Percentiles rank a stretch among this genome's conserved stretches.
These are phyloP conservation scores for Elasticomyces elasticus DNA, from an alignment of 495 filamentous ascomycete species.

Conservation along the genomic window DNA sequence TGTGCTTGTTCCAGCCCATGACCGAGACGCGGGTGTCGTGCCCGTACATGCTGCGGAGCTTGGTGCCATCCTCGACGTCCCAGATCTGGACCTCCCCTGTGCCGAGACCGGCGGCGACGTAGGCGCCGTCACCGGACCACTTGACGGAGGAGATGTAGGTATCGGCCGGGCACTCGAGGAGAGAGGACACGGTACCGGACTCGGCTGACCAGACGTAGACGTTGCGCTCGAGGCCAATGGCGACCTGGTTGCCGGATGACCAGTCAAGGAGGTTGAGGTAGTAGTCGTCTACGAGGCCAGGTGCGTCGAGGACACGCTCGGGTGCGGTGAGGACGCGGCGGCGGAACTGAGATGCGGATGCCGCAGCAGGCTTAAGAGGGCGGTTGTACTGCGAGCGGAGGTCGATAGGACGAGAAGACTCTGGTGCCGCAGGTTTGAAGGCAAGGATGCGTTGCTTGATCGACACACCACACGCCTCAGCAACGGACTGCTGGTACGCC, in stretches of 20 bases:
- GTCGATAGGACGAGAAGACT: conserved; percentile 96
- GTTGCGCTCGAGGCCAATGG: conserved; percentile 90
- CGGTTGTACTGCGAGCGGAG: conserved; percentile 96
- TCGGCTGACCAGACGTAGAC: conserved; percentile 99
- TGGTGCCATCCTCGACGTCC: conserved; percentile 91
- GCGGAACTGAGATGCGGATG: conserved; percentile 68
- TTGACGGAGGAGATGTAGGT: conserved; percentile 97
- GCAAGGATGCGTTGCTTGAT: conserved; percentile 93
- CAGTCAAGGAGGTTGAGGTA: conserved; percentile 98
- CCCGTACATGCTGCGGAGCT: conserved; percentile 95
- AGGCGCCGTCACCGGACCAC: conserved; percentile 95
- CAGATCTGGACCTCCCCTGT: conserved; percentile 97
- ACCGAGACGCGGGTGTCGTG: conserved; percentile 94
- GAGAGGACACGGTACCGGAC: conserved; percentile 70
- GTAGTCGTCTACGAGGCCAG: conserved; percentile 93
- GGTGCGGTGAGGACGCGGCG: conserved; percentile 88
- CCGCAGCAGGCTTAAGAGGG: conserved; percentile 68
- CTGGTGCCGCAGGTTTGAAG: conserved; percentile 93
- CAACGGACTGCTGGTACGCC: conserved; percentile 87
- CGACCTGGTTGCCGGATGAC: conserved; percentile 95
- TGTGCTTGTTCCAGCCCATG: conserved; percentile 98
- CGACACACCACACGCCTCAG: conserved; percentile 82
- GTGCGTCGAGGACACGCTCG: conserved; percentile 94
- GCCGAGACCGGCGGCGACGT: conserved; percentile 89
- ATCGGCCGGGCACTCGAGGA: conserved; percentile 75